Base-by-base conservation (phyloP, 768 basidiomycete species). In the Piloderma croceum region DNA sequence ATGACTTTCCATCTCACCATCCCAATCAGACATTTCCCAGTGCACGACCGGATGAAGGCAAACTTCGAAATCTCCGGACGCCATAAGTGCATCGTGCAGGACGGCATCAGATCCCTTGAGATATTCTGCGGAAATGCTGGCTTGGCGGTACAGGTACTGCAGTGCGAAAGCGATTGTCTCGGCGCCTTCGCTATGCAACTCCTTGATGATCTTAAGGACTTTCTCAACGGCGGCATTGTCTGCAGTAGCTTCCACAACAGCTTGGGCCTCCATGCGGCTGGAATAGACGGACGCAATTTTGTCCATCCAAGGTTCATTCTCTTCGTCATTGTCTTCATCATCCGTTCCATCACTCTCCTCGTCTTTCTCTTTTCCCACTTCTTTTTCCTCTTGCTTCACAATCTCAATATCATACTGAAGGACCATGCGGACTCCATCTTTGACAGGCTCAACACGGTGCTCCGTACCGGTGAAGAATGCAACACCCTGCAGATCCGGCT, bases 381-480 rank as follows among this genome's bases (percentile, higher is more conserved):
- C n/a, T n/a, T n/a, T n/a, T n/a, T n/a, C n/a, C n/a, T n/a, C n/a
- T n/a, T n/a, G n/a, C n/a, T n/a, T n/a, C n/a, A n/a, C n/a, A 4
- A 40, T 34, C 17, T 27, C 31, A 17, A 51, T 36, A 19, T 52
- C 49, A 19, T 43, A 52, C 27, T 48, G 51, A 4, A 52, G 40
- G 25, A 52, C 46, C 17, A 52, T 39, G 15, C 51, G 48, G 13
- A 39, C 41, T 18, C 51, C 48, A 3, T 52, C 37, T 5, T 34
- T 36, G 13, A 52, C 38, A 7, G 38, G 42, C 13, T 49, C 50
- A 7, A 52, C 45, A 24, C 46, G 49, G 24, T 52, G 50, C 33
- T 52, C 50, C 12, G 46, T 42, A 37, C 49, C 48, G 15, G 50
- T 52, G 33, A 49, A 52, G 31, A 52, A 52, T 4, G 42, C 45